Evolutionary conservation across 257 asterid genomes (phyloP), one percentile per base, ranked within the genome.

Genomic region (Forsythia viridissima): DNA sequence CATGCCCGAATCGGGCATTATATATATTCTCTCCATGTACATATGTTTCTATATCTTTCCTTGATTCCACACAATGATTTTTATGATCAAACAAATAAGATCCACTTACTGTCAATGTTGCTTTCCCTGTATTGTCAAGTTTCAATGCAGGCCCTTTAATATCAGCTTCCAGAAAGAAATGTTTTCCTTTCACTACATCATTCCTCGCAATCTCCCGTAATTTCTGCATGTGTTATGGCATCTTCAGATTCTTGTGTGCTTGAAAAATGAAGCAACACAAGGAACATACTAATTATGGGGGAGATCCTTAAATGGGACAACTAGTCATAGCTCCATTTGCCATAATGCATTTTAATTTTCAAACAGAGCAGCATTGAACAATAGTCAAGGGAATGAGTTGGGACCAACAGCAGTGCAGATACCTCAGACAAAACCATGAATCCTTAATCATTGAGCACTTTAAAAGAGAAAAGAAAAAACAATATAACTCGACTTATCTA

Each of bases 111-210:
- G 98, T 92, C 85, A 93, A 71, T 77, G 93, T 88, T 84, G 97
- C 97, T 89, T 84, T 88, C 83, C 99, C 99, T 15, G 99, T 93
- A 74, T 91, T 90, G 88, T 94, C 99, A 36, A 91, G 94, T 88
- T 93, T 94, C 75, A 93, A 80, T 8, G 91, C 77, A 71, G 99
- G 98, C 76, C 99, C 98, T 88, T 87, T 94, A 42, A 94, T 90
- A 85, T 93, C 98, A 79, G 97, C 51, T 82, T 94, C 99, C 63
- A 94, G 89, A 79, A 94, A 93, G 80, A 94, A 94, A 71, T 93
- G 91, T 15, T 91, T 94, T 83, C 99, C 99, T 81, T 87, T 94
- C 81, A 93, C 93, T 21, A 83, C 83, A 73, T 93, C 99, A 4
- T 87, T 61, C 74, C 46, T 72, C 48, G 94, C 89, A 82, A 94